Evolutionary conservation across 2,329 filamentous ascomycete genomes (phyloP), one percentile per base, ranked within the genome.

Genomic region (Tolypocladium album): DNA sequence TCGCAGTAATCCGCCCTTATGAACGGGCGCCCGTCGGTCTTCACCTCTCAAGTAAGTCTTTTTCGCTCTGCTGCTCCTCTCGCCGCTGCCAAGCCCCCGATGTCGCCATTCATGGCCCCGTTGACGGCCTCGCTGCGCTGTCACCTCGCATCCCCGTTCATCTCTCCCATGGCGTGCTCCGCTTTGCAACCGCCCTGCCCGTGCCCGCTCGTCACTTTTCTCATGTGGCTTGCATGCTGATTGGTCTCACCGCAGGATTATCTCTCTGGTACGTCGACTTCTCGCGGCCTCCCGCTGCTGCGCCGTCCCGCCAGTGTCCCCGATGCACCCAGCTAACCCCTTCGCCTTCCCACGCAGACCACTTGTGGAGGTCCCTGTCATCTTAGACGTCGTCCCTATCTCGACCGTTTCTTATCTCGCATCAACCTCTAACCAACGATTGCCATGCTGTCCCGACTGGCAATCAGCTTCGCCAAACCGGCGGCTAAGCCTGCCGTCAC

Each of bases 1-100:
- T 66, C 67, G 57, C 59, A 50, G 59, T 55, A 76, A 81, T 76
- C 81, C 81, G 88, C 86, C 82, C 87, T 87, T 88, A 92, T 92
- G 88, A 88, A 87, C 88, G 88, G 88, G 82, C 87, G 87, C 83
- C 82, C 84, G 79, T 90, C 89, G 77, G 83, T 88, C 76, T 92
- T 91, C 82, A 92, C 89, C 79, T 92, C 88, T 78, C 89, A 92
- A 86, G 88, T 90, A 87, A 34, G 59, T 31, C 20, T 27, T 20
- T 17, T 57, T n/a, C 39, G 13, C 40, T 39, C 22, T 39, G 8
- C 34, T 55, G 45, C 17, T 38, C 61, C 38, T 39, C 40, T 20
- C 40, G 11, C 31, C 13, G 13, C 27, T 31, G 27, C 34, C 36
- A 24, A 24, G 34, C 12, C 13, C 6, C 12, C 24, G 13, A 20